phyloP scores from a whole-genome alignment of 441 rosid genomes.

The Pelargonium australe region DNA sequence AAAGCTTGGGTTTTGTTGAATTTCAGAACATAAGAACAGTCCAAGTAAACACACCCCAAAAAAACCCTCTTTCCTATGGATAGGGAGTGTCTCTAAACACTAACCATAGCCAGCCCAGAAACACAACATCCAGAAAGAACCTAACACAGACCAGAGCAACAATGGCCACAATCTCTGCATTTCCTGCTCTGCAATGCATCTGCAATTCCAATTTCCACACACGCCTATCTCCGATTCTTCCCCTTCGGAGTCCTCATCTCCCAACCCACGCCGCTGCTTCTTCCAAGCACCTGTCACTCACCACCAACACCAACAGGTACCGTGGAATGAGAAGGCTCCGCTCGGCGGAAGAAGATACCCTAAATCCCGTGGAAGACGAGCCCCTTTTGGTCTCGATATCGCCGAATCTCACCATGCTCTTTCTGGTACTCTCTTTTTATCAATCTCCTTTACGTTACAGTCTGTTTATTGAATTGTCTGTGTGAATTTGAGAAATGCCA shows the following conservation, averaged over 20 bases:
- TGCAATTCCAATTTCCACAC: constrained; percentile 17
- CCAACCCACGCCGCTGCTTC: constrained; percentile 23
- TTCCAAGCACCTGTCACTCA: constrained; percentile 18
- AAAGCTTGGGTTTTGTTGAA: too few species aligned
- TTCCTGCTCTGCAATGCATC: constrained; percentile 31
- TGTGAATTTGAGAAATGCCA: too few species aligned
- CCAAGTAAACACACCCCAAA: too few species aligned
- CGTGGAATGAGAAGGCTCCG: constrained; percentile 28
- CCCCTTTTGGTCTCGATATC: constrained; percentile 70
- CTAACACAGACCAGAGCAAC: not conserved
- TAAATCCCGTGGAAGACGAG: constrained; percentile 30
- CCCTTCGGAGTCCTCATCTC: constrained; percentile 25
- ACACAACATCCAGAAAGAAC: not conserved
- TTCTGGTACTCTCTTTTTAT: constrained; percentile 40
- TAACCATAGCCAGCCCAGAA: not conserved
- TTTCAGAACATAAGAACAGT: too few species aligned
- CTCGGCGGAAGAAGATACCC: constrained; percentile 44
- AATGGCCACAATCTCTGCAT: constrained; percentile 51
- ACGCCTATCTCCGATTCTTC: constrained; percentile 18
- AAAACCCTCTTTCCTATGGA: not conserved
- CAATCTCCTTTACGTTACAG: not conserved
- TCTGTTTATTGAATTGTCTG: too few species aligned
- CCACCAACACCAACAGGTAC: constrained; percentile 14
- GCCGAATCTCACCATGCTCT: constrained; percentile 75
- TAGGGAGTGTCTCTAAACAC: not conserved